These are phyloP conservation scores for Suillus subalutaceus DNA, from an alignment of 768 basidiomycete species.

Conservation along the genomic window DNA sequence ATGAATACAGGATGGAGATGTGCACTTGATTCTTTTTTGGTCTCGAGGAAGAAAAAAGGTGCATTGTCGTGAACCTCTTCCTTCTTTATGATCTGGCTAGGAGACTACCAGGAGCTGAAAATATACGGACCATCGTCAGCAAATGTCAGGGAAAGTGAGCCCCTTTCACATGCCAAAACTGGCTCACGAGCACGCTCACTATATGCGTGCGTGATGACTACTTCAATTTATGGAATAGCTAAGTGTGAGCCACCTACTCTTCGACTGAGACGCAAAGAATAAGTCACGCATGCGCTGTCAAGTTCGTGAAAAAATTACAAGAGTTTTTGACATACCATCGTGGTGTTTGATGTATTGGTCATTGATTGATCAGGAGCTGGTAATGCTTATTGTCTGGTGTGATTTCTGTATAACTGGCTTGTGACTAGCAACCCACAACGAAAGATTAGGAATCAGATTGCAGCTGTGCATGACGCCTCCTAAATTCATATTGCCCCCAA, in stretches of 20 bases:
- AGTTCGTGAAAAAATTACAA: not conserved
- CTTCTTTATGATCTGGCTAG: not conserved
- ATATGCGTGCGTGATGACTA: not conserved
- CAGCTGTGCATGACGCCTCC: not conserved
- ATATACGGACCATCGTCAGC: not conserved
- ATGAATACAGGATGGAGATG: not conserved
- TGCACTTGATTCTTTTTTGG: not conserved
- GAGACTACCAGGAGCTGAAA: not conserved
- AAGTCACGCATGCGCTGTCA: not conserved
- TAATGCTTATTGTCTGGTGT: not conserved
- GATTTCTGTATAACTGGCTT: not conserved
- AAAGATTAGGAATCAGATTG: not conserved
- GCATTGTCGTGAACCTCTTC: not conserved
- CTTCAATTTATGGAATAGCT: not conserved
- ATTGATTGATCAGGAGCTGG: not conserved
- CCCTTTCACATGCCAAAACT: not conserved
- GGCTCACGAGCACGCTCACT: not conserved
- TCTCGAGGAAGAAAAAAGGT: not conserved
- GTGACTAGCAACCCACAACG: not conserved
- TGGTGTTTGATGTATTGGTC: conserved; percentile 2
- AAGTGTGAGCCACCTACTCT: not conserved
- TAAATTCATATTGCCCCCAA: conserved; percentile 5
- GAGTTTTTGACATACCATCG: not conserved
- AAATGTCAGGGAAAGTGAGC: conserved; percentile 15
- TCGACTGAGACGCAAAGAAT: not conserved